Base-by-base conservation (phyloP, 345 rosid genomes). In the Capsella bursapastoris region DNA sequence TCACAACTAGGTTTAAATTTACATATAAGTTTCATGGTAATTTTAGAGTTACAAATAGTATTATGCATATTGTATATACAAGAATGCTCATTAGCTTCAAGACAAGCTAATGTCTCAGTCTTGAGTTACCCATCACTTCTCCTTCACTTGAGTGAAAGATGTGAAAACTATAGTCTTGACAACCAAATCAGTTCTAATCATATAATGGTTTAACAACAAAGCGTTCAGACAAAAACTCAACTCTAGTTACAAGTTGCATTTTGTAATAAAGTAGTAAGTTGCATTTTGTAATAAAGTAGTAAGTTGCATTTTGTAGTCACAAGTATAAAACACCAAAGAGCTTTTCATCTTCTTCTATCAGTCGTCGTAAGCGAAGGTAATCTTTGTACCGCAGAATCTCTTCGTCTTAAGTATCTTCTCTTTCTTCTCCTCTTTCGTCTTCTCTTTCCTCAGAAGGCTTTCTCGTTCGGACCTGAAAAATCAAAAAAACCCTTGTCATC, bases 281-380 rank as follows among this genome's bases (percentile, higher is more conserved):
- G 49, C 16, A 22, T 22, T 22, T 22, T 22, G 25, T 22, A 22
- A 22, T 22, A 22, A 22, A 22, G 25, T 22, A 22, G 25, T 22
- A 45, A 45, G 49, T 45, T 45, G 49, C 18, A 45, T 13, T 2
- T 22, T 3, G 5, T 49, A 3, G 18, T 49, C 11, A 16, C 13
- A 50, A 50, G 56, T 50, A 22, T 8, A 27, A 25, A 27, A 25
- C 31, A 52, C 8, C 32, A 52, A 52, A 25, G 32, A 52, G 57
- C 32, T 52, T 51, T 52, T 51, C 57, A 22, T 50, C 56, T 50
- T 22, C 56, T 9, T 50, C 13, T 10, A 50, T 50, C 56, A 22
- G 56, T 50, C 55, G 29, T 51, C 32, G 32, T 47, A 47, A 47
- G 59, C 28, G 59, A 55, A 55, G 59, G 3, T 29, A 28, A 3